phyloP scores from a whole-genome alignment of 192 early-diverging fungal species.

The Cetraspora pellucida region DNA sequence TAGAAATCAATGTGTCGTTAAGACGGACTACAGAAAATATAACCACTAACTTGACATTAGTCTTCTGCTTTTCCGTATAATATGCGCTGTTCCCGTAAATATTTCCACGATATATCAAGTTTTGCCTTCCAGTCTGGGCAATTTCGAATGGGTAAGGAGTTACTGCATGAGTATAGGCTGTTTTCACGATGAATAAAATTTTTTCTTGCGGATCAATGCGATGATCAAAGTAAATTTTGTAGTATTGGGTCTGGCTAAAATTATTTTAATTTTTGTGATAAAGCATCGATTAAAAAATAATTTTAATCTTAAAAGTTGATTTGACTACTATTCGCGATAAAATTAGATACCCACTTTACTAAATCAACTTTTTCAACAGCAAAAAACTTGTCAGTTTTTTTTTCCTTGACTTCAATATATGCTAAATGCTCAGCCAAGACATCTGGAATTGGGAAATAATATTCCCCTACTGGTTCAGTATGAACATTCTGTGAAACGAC shows the following conservation, averaged over 20 bases:
- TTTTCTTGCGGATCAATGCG: conserved; percentile 62
- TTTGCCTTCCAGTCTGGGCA: conserved; percentile 69
- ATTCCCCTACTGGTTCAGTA: conserved; percentile 42
- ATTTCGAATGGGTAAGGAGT: conserved; percentile 57
- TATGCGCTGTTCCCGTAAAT: conserved; percentile 70
- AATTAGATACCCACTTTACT: conserved; percentile 14
- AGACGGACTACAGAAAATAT: neutral
- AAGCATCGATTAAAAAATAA: neutral
- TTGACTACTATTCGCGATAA: neutral
- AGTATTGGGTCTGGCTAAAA: conserved; percentile 44
- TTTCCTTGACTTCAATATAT: conserved; percentile 46
- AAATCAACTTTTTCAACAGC: conserved; percentile 36
- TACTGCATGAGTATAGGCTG: conserved; percentile 48
- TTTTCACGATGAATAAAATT: conserved; percentile 59
- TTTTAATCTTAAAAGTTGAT: no score
- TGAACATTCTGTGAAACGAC: conserved; percentile 49
- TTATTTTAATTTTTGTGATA: neutral
- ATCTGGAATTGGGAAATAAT: conserved; percentile 51
- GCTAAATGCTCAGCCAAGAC: conserved; percentile 40
- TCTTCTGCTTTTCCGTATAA: conserved; percentile 71
- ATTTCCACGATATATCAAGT: conserved; percentile 62
- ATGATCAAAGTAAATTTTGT: conserved; percentile 49
- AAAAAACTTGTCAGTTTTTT: conserved; percentile 45
- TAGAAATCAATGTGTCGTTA: neutral
- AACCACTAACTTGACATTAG: conserved; percentile 69